Conservation (phyloP, 2,329 filamentous ascomycete species). For the Achaetomium macrosporum region DNA sequence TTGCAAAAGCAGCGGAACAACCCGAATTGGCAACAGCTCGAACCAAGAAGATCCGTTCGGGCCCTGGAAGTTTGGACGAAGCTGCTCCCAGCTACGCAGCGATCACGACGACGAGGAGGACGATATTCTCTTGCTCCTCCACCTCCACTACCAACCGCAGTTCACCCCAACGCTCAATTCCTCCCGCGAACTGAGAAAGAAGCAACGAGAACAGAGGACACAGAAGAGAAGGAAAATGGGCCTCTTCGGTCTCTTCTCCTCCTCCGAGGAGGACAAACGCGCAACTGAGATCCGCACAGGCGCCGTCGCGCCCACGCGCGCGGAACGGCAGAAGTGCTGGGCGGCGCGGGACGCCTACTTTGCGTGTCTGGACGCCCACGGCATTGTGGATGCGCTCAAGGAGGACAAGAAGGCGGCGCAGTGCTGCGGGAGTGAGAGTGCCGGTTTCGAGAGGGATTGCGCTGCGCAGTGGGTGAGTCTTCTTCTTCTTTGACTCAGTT, state of each 20-base stretch:
- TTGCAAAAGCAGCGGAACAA: no score
- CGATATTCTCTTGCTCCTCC: no score
- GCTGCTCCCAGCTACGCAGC: no score
- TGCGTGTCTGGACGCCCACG: constrained; percentile 72
- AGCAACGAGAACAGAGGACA: not conserved
- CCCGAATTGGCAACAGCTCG: no score
- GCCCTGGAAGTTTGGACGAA: no score
- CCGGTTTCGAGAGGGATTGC: constrained; percentile 75
- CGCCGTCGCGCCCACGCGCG: constrained; percentile 73
- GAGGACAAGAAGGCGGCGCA: constrained; percentile 36
- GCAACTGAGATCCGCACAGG: constrained; percentile 51
- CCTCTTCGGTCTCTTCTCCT: constrained; percentile 38
- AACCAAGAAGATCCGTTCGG: no score
- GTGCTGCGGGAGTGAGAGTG: constrained; percentile 37
- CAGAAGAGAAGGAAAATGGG: constrained; percentile 36
- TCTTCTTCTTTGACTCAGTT: not conserved
- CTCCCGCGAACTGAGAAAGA: not conserved
- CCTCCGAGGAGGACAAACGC: constrained; percentile 39
- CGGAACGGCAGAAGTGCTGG: constrained; percentile 80
- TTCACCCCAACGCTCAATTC: not conserved
- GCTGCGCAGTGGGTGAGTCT: constrained; percentile 78
- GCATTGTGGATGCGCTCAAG: constrained; percentile 64
- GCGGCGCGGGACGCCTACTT: constrained; percentile 85
- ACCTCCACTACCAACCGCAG: no score
- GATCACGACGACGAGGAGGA: no score